Conservation (phyloP, 1,284 basidiomycete genomes). For the Tilletia setariae region DNA sequence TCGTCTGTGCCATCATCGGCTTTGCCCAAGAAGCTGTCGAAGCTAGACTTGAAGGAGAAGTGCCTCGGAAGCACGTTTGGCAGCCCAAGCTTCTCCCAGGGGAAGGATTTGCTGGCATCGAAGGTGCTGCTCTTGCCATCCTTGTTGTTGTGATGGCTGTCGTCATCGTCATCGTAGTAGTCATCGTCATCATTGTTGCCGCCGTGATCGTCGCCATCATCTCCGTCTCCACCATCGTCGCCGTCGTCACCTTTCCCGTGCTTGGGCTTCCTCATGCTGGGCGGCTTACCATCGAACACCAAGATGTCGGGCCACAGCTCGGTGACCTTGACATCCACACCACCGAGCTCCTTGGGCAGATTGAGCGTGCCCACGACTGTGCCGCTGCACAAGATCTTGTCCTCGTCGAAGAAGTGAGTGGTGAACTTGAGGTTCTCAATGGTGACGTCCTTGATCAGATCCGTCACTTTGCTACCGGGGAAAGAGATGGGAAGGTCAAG, state of each 20-base stretch:
- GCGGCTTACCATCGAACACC: constrained; percentile 45
- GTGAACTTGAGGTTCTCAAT: constrained; percentile 47
- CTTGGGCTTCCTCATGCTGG: constrained; percentile 32
- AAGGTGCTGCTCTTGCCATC: constrained; percentile 7
- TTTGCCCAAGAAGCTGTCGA: background rate
- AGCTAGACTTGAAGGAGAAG: no score
- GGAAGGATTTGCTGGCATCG: no score
- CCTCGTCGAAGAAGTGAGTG: constrained; percentile 43
- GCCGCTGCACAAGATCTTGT: constrained; percentile 45
- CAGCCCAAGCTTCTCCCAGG: no score
- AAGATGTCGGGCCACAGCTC: constrained; percentile 49
- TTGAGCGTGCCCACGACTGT: constrained; percentile 44
- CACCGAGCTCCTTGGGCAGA: constrained; percentile 43
- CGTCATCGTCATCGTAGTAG: constrained; percentile 20
- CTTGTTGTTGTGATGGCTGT: no score
- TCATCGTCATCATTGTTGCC: constrained; percentile 20
- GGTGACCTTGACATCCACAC: constrained; percentile 45
- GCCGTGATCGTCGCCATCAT: constrained; percentile 8
- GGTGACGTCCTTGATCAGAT: constrained; percentile 49
- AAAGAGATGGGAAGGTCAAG: constrained; percentile 45
- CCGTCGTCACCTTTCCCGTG: constrained; percentile 19
- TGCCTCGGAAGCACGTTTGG: no score
- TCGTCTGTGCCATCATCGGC: background rate
- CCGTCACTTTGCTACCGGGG: constrained; percentile 44
- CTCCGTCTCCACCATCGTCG: constrained; percentile 20